phyloP scores from a whole-genome alignment of 2,329 filamentous ascomycete genomes.

The Truncatella angustata region DNA sequence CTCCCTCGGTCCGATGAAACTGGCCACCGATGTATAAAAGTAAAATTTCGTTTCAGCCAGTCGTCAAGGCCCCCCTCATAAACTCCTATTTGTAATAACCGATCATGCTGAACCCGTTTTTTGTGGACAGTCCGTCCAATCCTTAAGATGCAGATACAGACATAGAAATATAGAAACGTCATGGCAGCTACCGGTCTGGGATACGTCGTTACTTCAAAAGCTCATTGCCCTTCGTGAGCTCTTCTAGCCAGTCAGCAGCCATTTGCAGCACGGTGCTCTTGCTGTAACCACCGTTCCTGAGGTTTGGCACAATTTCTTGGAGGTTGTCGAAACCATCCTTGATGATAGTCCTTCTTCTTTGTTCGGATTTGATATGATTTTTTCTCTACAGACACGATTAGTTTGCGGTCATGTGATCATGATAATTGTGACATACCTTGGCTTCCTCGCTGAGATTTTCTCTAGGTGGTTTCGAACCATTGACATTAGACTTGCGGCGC shows the following conservation, averaged over 20 bases:
- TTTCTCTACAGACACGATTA: constrained; percentile 43
- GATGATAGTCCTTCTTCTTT: constrained; percentile 64
- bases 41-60: neutral
- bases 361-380: constrained; percentile 60
- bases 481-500: constrained; percentile 48
- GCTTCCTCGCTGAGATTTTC: constrained; percentile 66
- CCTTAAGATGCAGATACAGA: constrained; percentile 8
- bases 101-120: constrained; percentile 1
- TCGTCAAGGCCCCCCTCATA: neutral
- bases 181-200: neutral
- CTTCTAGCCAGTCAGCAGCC: constrained; percentile 75
- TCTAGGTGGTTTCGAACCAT: constrained; percentile 45
- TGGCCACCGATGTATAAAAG: constrained; percentile 6
- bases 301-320: constrained; percentile 71
- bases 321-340: constrained; percentile 81
- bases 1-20: neutral
- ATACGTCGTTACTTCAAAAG: constrained; percentile 37
- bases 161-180: neutral
- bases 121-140: constrained; percentile 1
- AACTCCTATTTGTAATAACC: constrained; percentile 5
- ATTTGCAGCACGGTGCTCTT: constrained; percentile 78
- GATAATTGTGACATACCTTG: neutral
- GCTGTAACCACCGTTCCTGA: constrained; percentile 73
- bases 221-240: constrained; percentile 68
- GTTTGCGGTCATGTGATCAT: neutral